Percentiles rank a stretch among this genome's conserved stretches.
phyloP scores from a whole-genome alignment of 805 yeast species.

The Tetrapisispora nanseiensis region DNA sequence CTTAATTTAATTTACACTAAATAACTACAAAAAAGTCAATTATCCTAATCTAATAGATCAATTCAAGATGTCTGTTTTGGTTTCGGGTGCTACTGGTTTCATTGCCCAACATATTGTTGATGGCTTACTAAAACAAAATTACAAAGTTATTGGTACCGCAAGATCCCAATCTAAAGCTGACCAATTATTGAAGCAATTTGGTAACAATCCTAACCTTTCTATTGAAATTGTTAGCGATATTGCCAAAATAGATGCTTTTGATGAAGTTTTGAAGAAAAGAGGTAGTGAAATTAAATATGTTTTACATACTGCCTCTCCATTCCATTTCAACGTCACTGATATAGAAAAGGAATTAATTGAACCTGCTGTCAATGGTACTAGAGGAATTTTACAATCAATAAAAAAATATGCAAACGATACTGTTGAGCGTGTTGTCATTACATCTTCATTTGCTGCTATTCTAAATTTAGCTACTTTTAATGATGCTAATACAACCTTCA shows the following conservation, averaged over 20 bases:
- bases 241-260: conserved; percentile 34
- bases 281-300: conserved; percentile 34
- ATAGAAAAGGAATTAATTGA: conserved; percentile 40
- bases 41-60: not conserved
- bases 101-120: conserved; percentile 43
- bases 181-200: conserved; percentile 26
- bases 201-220: conserved; percentile 17
- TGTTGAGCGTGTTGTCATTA: conserved; percentile 39
- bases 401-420: conserved; percentile 33
- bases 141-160: conserved; percentile 43
- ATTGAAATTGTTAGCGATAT: conserved; percentile 33
- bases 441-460: conserved; percentile 48
- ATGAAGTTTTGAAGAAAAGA: conserved; percentile 33
- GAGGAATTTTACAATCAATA: conserved; percentile 37
- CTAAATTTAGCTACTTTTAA: conserved; percentile 3
- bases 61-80: conserved; percentile 29
- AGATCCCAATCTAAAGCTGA: conserved; percentile 38
- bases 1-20: no score
- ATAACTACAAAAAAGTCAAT: no score
- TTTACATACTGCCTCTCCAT: conserved; percentile 45
- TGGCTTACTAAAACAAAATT: conserved; percentile 29
- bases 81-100: conserved; percentile 47
- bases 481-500: conserved; percentile 9
- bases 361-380: conserved; percentile 49
- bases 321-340: conserved; percentile 29